Base-by-base conservation (phyloP, 2,329 filamentous ascomycete genomes). In the Paracamarosporium sp. region DNA sequence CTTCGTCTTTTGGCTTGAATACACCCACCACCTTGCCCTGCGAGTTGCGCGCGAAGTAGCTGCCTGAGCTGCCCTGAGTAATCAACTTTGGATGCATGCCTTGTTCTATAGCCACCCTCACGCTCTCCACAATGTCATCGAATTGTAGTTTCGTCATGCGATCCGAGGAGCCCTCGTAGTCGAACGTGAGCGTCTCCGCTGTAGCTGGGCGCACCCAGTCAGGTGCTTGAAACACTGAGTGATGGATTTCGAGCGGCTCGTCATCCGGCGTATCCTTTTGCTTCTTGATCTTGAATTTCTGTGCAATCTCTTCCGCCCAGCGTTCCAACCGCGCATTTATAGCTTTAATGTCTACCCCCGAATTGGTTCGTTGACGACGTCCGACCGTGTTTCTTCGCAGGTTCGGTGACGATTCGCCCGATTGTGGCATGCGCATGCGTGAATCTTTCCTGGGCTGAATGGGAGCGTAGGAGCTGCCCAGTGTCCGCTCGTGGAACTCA, bases 1-100 rank as follows among this genome's bases (percentile, higher is more conserved):
- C 96, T 79, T 99, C 95, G 68, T 99, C 95, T 79, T 99, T 99
- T 40, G 95, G 95, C 77, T 99, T 99, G 81, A 99, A 99, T 4
- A 99, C 95, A 33, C 93, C 95, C 4, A 99, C 92, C 15, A 97
- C 92, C 80, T 96, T 97, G 50, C 95, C 95, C 55, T 94, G 90
- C 1, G 86, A 86, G 69, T 97, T 96, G 57, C 93, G 86, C 25
- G 95, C 95, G 83, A 99, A 99, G 80, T 99, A 99, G 77, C 93
- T 97, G 47, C 95, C 95, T 3, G 95, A 98, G 78, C 94, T 98
- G 36, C 95, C 95, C 76, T 99, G 95, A 0, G 93, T 89, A 66
- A 99, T 99, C 87, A 99, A 91, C 69, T 91, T 93, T 4, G 95
- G 95, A 74, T 99, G 95, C 48, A 94, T 86, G 38, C 92, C 93